Evolutionary conservation across 768 basidiomycete genomes (phyloP), one percentile per base, ranked within the genome.

Genomic region (Hydnomerulius pinastri): DNA sequence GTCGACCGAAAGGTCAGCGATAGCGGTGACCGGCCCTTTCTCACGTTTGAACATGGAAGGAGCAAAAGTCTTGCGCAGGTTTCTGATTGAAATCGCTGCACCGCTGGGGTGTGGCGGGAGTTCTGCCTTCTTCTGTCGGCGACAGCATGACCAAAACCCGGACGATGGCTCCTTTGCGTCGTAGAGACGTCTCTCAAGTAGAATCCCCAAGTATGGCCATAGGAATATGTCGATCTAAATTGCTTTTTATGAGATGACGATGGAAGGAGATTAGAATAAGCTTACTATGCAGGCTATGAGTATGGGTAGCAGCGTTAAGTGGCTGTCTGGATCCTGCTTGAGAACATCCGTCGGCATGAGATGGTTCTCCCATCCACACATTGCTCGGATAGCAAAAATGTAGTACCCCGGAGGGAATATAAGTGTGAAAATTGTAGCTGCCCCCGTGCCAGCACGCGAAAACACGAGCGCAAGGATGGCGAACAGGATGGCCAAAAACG

Each of bases 371-470:
- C 77, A 90, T 11, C 85, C 86, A 46, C 79, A 77, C 1, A 91
- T 78, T 1, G 81, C 80, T 38, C 85, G 78, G 8, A 83, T 79
- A 6, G 81, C 81, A 58, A 90, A 90, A 18, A 88, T 76, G 56
- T 87, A 91, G 66, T 83, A 90, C 10, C 80, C 78, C 2, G 90
- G 87, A 0, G 90, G 90, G 59, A 90, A 90, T 20, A 90, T 58
- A 40, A 90, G 61, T 2, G 85, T 79, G 60, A 87, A 86, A 21
- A 90, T 66, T 54, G 83, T 78, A 17, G 84, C 80, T 1, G 69
- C 71, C 3, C 66, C 77, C 1, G 74, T 77, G 1, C 66, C 59
- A 1, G 75, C 74, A 32, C 49, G 52, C 29, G 69, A 65, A 46
- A 85, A 71, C 0, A 86, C 77, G 20, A 86, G 66, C 0, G 83